Base-by-base conservation (phyloP, 768 basidiomycete genomes). In the Royoungia palumana region DNA sequence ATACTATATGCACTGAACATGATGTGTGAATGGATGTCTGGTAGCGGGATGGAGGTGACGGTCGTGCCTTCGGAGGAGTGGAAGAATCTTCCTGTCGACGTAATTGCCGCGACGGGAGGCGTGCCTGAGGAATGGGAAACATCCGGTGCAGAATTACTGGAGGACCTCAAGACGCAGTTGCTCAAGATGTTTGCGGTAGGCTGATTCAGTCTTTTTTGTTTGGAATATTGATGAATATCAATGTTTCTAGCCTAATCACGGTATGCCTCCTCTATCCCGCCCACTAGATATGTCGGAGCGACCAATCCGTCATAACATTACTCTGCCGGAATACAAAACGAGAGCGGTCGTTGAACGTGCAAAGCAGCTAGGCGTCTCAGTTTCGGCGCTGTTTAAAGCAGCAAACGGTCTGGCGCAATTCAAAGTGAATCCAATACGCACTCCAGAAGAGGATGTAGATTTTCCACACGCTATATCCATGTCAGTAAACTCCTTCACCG, bases 401-500 rank as follows among this genome's bases (percentile, higher is more conserved):
- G 61, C 62, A 19, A 46, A 60, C 16, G 52, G 49, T 16, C 41
- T 63, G 37, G 64, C 58, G 0, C 47, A 55, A 30, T 42, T 57
- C 49, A 60, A 51, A 47, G 49, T 60, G 55, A 61, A 61, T 39
- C 58, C 58, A 4, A n/a, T 44, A 16, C 43, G n/a, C n/a, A n/a
- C 47, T 13, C 51, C 22, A 22, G 13, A 38, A 11, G 16, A 6
- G 12, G 60, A 61, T 7, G 47, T 52, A 30, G 51, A 54, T 51
- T 60, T 62, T 25, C 44, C 51, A 12, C 13, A 51, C 6, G n/a
- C 6, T 5, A 0, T 1, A 28, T 52, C 50, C 9, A 44, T 54
- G 61, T 62, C 28, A 57, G 60, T 21, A 19, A 12, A 14, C 0
- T 3, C 28, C n/a, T 19, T 25, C 8, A 8, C 24, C 50, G 4